Percentiles rank a stretch among this genome's conserved stretches.
These are phyloP conservation scores for Irpex sp. DNA, from an alignment of 1,284 basidiomycete genomes.

Conservation along the genomic window DNA sequence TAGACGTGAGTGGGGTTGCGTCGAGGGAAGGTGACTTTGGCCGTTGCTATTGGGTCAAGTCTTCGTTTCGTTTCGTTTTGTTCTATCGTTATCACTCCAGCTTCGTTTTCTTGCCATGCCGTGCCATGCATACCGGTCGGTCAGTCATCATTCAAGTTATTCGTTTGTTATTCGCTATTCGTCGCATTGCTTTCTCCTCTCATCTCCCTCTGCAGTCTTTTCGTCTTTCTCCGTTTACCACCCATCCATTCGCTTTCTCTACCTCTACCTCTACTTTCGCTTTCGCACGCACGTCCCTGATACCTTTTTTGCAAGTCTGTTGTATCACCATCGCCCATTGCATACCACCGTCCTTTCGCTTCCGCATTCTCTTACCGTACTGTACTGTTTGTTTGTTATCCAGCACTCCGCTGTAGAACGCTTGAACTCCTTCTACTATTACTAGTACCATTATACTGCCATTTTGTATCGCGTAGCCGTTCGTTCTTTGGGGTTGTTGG, in stretches of 20 bases:
- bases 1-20: background rate
- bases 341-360: background rate
- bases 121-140: too few relatives aligned
- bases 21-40: background rate
- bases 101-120: too few relatives aligned
- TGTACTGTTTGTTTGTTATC: background rate
- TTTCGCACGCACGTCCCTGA: background rate
- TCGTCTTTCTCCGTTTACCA: too few relatives aligned
- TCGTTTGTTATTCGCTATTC: background rate
- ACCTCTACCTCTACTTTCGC: background rate
- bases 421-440: background rate
- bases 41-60: background rate
- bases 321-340: background rate
- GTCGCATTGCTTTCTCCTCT: background rate
- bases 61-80: background rate
- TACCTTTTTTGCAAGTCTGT: background rate
- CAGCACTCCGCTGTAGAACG: background rate
- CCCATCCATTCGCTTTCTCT: background rate
- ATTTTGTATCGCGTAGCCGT: background rate
- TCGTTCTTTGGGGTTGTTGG: background rate
- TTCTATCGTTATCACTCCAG: background rate
- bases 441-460: background rate
- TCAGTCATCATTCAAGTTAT: background rate
- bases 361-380: background rate
- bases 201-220: background rate